Evolutionary conservation across 371 early-diverging fungal species (phyloP).

Genomic region (Rhizomucor pusillus): DNA sequence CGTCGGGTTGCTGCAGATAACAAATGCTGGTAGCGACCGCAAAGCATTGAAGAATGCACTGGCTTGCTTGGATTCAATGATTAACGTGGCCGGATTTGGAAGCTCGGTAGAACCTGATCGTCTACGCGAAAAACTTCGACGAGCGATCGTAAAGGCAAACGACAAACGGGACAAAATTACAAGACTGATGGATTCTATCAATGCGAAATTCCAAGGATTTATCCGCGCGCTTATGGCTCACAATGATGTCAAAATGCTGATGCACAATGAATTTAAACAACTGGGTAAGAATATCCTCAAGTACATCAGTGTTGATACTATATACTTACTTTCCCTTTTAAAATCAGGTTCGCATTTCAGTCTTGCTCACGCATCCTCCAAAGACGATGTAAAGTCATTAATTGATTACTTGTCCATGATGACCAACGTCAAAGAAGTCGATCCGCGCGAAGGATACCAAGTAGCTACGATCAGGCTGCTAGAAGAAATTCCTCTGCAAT

Average conservation of each 20-base stretch:
- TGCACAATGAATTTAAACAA: conserved; percentile 28
- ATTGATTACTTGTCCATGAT: conserved; percentile 35
- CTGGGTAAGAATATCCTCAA: conserved; percentile 18
- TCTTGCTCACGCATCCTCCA: conserved; percentile 13
- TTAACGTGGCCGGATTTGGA: conserved; percentile 35
- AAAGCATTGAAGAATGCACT: conserved; percentile 17
- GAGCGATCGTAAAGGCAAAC: conserved; percentile 10
- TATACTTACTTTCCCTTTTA: background rate
- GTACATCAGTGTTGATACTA: background rate
- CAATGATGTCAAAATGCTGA: conserved; percentile 19
- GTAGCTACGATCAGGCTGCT: conserved; percentile 30
- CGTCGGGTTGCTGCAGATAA: conserved; percentile 13
- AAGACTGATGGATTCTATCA: conserved; percentile 19
- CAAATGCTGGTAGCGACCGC: conserved; percentile 4
- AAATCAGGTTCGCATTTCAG: conserved; percentile 33
- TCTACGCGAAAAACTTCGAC: conserved; percentile 19
- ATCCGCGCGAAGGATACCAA: conserved; percentile 23
- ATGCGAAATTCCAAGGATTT: conserved; percentile 29
- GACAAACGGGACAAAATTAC: background rate
- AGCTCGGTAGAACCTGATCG: conserved; percentile 14
- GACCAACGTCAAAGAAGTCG: conserved; percentile 16
- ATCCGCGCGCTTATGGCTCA: conserved; percentile 21
- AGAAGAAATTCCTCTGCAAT: conserved; percentile 25
- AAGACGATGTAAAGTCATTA: conserved; percentile 26
- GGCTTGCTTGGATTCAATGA: conserved; percentile 36